Evolutionary conservation across 148 eudicot genomes (phyloP).

Genomic region (Nepenthes mirabilis): DNA sequence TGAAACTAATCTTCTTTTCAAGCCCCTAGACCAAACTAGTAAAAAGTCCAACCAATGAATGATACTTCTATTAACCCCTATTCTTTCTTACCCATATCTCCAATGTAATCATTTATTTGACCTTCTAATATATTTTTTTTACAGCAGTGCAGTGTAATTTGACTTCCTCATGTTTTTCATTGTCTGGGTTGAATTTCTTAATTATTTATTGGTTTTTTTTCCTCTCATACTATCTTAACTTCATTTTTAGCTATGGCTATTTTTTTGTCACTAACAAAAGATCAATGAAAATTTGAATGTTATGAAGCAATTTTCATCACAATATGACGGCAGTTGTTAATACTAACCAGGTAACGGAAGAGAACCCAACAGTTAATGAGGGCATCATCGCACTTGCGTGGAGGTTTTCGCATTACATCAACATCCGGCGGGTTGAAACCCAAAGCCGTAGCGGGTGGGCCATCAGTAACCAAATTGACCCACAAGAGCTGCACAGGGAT

Average conservation of each 20-base stretch:
- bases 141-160: no score
- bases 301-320: neutral
- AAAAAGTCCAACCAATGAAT: no score
- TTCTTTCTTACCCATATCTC: no score
- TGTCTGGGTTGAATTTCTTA: no score
- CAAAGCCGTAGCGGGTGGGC: slow-evolving; percentile 93
- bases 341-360: slow-evolving; percentile 68
- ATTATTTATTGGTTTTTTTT: no score
- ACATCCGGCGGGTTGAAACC: slow-evolving; percentile 89
- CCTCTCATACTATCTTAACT: no score
- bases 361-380: slow-evolving; percentile 70
- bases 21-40: no score
- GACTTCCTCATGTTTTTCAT: no score
- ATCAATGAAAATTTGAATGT: neutral
- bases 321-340: neutral
- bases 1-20: no score
- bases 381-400: slow-evolving; percentile 69
- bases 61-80: no score
- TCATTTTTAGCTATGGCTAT: neutral
- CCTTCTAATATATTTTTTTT: no score
- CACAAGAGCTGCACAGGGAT: slow-evolving; percentile 87
- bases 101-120: no score
- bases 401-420: slow-evolving; percentile 76
- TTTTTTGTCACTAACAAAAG: neutral
- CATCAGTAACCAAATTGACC: slow-evolving; percentile 93